Evolutionary conservation across 2,329 filamentous ascomycete genomes (phyloP), one percentile per base, ranked within the genome.

Genomic region (Arthrinium puccinioides): DNA sequence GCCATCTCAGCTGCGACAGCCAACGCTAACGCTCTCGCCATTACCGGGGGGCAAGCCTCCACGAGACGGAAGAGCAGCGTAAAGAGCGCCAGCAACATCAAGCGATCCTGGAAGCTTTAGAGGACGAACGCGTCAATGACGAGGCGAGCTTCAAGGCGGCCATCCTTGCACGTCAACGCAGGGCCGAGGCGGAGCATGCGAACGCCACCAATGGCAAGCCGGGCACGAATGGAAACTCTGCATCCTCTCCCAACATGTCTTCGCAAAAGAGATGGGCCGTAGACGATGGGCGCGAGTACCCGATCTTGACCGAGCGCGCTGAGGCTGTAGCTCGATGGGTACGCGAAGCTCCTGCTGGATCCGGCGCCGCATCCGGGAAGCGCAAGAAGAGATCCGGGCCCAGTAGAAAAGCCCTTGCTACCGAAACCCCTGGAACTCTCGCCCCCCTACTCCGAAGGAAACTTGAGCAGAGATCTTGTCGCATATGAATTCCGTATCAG

Each of bases 251-350:
- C 33, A 53, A 49, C 6, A 44, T 35, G 19, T 39, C 44, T 9
- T 42, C 44, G 2, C 49, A 50, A 9, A 79, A 78, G 49, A 63
- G 76, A 8, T 82, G 77, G 77, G 71, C 74, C 5, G 69, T 76
- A 39, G 79, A 83, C 36, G 76, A 82, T 42, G 74, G 72, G 1
- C 77, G 76, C 49, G 82, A 87, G 45, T 84, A 84, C 54, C 76
- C 77, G 3, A 78, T 86, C 44, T 69, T 73, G 14, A 85, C 82
- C 2, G 80, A 84, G 44, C 71, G 85, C 16, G 84, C 84, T 1
- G 70, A 77, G 32, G 73, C 75, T 14, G 76, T 90, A 40, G 74
- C 79, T 1, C 63, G 74, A 28, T 92, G 86, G 85, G 73, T 90
- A 16, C 61, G 62, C 33, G 70, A 81, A 40, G 77, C 74, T 1